These are phyloP conservation scores for Gastrolobium villosum DNA, from an alignment of 306 rosid genomes.

Conservation along the genomic window DNA sequence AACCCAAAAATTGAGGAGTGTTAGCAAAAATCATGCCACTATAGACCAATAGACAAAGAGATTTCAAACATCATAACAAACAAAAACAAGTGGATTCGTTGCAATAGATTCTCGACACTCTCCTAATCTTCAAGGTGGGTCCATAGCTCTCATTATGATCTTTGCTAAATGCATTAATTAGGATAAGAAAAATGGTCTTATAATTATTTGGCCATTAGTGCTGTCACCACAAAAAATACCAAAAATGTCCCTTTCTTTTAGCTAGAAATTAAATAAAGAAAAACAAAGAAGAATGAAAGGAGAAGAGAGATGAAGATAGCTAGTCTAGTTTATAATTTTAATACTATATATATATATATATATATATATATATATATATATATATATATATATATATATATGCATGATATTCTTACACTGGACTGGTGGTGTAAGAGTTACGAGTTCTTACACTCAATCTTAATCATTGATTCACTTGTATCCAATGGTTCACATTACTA, in stretches of 20 bases:
- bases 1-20: background rate
- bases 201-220: constrained; percentile 35
- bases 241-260: background rate
- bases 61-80: constrained; percentile 30
- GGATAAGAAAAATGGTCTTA: constrained; percentile 50
- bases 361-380: background rate
- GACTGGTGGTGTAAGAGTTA: too few relatives aligned
- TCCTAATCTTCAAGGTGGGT: constrained; percentile 65
- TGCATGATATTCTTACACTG: too few relatives aligned
- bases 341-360: background rate
- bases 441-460: too few relatives aligned
- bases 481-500: too few relatives aligned
- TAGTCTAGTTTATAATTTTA: background rate
- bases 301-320: background rate
- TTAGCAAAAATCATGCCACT: constrained; percentile 20
- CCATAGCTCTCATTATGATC: constrained; percentile 60
- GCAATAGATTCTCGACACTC: constrained; percentile 44
- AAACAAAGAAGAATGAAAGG: background rate
- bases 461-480: too few relatives aligned
- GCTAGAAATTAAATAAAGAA: background rate
- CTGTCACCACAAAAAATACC: constrained; percentile 35
- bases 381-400: background rate
- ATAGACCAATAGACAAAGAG: constrained; percentile 26
- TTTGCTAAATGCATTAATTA: constrained; percentile 55
- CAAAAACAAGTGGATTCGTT: constrained; percentile 39